Conservation (phyloP, 1,139 yeast genomes). For the Yamadazyma songkhlaensis region DNA sequence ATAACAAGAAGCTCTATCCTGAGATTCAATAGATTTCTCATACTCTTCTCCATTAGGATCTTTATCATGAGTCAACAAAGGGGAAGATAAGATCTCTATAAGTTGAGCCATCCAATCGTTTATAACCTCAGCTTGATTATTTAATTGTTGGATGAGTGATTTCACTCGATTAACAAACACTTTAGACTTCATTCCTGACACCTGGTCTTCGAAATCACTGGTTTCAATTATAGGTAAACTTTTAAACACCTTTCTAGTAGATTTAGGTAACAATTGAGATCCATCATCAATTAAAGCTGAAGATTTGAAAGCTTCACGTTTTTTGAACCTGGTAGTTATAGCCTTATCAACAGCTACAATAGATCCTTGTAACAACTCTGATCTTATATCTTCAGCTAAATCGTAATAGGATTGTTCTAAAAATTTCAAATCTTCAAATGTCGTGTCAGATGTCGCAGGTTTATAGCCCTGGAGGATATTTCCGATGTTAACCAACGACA, state of each 20-base stretch:
- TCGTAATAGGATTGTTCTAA: conserved; percentile 47
- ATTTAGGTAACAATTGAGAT: conserved; percentile 27
- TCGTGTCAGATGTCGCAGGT: not conserved
- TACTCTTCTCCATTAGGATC: conserved; percentile 78
- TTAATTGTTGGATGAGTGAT: conserved; percentile 37
- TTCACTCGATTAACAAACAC: conserved; percentile 19
- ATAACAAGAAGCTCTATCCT: conserved; percentile 64
- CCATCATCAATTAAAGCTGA: conserved; percentile 30
- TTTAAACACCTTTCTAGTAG: conserved; percentile 32
- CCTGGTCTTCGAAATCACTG: conserved; percentile 14
- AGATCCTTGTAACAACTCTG: conserved; percentile 48
- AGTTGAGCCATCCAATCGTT: conserved; percentile 55
- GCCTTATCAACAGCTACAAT: conserved; percentile 30
- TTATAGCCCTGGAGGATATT: not conserved
- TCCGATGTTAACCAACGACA: not conserved
- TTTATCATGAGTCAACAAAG: conserved; percentile 41
- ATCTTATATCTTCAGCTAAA: conserved; percentile 62
- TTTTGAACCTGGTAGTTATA: conserved; percentile 23
- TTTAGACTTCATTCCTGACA: conserved; percentile 21
- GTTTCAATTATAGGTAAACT: conserved; percentile 27
- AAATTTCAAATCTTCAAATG: conserved; percentile 9
- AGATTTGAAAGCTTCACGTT: conserved; percentile 20
- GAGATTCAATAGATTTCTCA: conserved; percentile 66
- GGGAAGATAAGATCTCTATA: conserved; percentile 41
- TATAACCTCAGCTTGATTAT: conserved; percentile 55